These are phyloP conservation scores for Mollisia scopiformis DNA, from an alignment of 2,329 filamentous ascomycete genomes.

Conservation along the genomic window DNA sequence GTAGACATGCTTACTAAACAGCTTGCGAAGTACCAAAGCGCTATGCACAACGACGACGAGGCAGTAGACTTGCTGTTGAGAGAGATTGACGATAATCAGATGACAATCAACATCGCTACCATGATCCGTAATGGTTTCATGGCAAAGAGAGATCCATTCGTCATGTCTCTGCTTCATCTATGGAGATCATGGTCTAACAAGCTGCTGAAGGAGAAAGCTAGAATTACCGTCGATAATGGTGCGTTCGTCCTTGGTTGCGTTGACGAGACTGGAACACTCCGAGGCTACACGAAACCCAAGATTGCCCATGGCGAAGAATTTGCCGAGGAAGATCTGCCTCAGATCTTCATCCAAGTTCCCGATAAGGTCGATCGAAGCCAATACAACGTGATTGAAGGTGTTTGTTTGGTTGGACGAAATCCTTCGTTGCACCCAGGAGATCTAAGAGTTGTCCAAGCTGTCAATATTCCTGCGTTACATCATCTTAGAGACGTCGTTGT, in stretches of 20 bases:
- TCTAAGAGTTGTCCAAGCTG: constrained; percentile 82
- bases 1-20: constrained; percentile 67
- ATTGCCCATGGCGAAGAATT: constrained; percentile 39
- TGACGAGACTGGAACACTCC: constrained; percentile 78
- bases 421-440: constrained; percentile 94
- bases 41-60: constrained; percentile 65
- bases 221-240: constrained; percentile 78
- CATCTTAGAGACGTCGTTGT: constrained; percentile 87
- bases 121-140: constrained; percentile 85
- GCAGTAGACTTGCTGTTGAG: constrained; percentile 72
- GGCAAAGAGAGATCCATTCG: constrained; percentile 74
- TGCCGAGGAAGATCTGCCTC: constrained; percentile 60
- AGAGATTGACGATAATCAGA: constrained; percentile 84
- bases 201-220: constrained; percentile 88
- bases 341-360: constrained; percentile 88
- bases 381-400: constrained; percentile 70
- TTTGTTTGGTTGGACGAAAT: constrained; percentile 87
- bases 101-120: constrained; percentile 71
- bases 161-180: constrained; percentile 75
- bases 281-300: constrained; percentile 65
- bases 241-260: constrained; percentile 88
- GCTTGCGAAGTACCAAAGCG: constrained; percentile 67
- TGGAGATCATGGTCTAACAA: constrained; percentile 93
- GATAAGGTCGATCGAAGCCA: constrained; percentile 52
- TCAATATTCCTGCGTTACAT: constrained; percentile 71